Evolutionary conservation across 225 moss, liverwort and hornwort species (phyloP), one percentile per base, ranked within the genome.

Genomic region (Antitrichia curtipendula): DNA sequence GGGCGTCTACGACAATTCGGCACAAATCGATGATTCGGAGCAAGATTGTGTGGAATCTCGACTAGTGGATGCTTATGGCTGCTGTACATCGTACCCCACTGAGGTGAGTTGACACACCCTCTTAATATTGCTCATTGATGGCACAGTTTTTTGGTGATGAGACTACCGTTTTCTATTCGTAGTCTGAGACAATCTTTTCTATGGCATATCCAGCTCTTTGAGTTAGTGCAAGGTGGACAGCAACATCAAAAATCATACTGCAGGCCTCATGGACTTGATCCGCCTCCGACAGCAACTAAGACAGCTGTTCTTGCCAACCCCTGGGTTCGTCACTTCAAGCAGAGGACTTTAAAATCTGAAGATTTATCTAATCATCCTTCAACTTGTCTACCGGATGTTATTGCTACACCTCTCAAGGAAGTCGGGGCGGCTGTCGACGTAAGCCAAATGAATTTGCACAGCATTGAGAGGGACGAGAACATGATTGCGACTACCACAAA

Each of bases 31-130:
- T 78, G 92, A 92, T 62, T 91, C 90, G 69, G 92, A 94, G 88
- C 92, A 94, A 76, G 94, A 94, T 87, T 94, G 93, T 89, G 94
- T 91, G 59, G 94, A 94, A 83, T 94, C 94, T 85, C 93, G 90
- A 85, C 91, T 93, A 73, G 81, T 78, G 49, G 91, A 91, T 87
- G 87, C 49, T 70, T 61, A 72, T 77, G 93, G 90, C 36, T 91
- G 89, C 88, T 91, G 91, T 80, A 91, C 92, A 81, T 93, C 94
- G 36, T 63, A 80, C 88, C 90, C 91, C 54, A 78, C 89, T 61
- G 91, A 93, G 93, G 94, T 94, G 72, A 88, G 61, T 56, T 56
- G 52, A 23, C 61, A 12, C 1, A 21, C 58, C 40, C 21, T 65
- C 58, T 74, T 8, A 31, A 32, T 28, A 70, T 76, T 28, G 50